Evolutionary conservation across 257 asterid genomes (phyloP).

Genomic region (Apocynum venetum): DNA sequence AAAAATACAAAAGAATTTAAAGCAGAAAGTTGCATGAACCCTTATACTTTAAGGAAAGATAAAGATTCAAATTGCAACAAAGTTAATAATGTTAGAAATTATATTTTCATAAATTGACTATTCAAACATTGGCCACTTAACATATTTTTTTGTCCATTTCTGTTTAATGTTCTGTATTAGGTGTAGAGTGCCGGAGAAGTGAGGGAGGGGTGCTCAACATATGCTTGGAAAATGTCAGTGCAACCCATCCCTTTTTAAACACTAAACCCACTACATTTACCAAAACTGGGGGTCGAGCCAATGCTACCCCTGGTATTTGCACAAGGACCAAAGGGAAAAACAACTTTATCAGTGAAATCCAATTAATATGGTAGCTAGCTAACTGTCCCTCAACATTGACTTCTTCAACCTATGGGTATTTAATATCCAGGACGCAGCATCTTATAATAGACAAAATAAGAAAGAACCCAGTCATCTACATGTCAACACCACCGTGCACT

Average conservation of each 20-base stretch:
- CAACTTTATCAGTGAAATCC: conserved; percentile 11
- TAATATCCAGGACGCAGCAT: conserved; percentile 22
- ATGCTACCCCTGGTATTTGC: conserved; percentile 10
- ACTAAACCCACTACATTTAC: neutral
- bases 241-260: neutral
- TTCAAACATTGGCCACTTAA: neutral
- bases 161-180: neutral
- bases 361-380: conserved; percentile 38
- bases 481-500: conserved; percentile 10
- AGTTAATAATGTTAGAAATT: neutral
- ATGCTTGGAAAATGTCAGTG: neutral
- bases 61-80: too few species aligned
- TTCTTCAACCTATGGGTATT: conserved; percentile 25
- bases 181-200: too few species aligned
- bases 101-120: neutral
- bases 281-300: conserved; percentile 14
- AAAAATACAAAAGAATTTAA: too few species aligned
- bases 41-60: too few species aligned
- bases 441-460: neutral
- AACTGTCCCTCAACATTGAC: conserved; percentile 31
- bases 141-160: neutral
- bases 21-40: too few species aligned
- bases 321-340: conserved; percentile 9
- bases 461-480: conserved; percentile 4
- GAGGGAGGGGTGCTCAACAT: neutral